Evolutionary conservation across 441 rosid species (phyloP).

Genomic region (Gossypium davidsonii): DNA sequence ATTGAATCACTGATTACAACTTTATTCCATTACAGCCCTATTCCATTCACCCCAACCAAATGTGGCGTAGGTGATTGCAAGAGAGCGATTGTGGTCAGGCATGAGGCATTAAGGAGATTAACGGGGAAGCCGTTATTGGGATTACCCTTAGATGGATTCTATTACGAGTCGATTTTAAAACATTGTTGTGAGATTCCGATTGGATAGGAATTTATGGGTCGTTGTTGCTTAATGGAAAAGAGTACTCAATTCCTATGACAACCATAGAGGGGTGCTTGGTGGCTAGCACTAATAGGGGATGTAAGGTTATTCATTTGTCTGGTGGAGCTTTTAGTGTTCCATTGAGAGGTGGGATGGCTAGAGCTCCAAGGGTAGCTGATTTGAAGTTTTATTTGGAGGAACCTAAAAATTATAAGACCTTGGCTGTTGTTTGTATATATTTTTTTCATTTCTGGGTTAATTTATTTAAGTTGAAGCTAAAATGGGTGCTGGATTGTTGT

Average conservation of each 20-base stretch:
- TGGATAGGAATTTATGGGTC: slow-evolving; percentile 35
- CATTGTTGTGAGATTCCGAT: slow-evolving; percentile 42
- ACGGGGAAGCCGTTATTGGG: slow-evolving; percentile 32
- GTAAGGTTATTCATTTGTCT: slow-evolving; percentile 34
- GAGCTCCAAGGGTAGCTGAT: slow-evolving; percentile 23
- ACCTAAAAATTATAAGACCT: slow-evolving; percentile 27
- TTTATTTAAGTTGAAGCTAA: background rate
- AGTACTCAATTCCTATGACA: slow-evolving; percentile 30
- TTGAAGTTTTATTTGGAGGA: slow-evolving; percentile 36
- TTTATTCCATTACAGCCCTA: no score
- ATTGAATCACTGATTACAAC: no score
- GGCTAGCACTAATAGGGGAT: slow-evolving; percentile 40
- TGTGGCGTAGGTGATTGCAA: slow-evolving; percentile 25
- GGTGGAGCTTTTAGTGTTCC: slow-evolving; percentile 35
- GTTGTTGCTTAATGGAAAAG: slow-evolving; percentile 32
- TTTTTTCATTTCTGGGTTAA: background rate
- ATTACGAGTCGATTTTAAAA: slow-evolving; percentile 33
- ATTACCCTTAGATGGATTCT: slow-evolving; percentile 32
- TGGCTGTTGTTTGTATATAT: slow-evolving; percentile 20
- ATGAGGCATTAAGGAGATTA: slow-evolving; percentile 31
- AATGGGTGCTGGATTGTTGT: background rate
- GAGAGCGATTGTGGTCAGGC: slow-evolving; percentile 31
- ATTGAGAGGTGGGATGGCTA: slow-evolving; percentile 23
- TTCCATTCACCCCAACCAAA: no score
- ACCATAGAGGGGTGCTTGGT: slow-evolving; percentile 20